These are phyloP conservation scores for Schizochytrium sp. DNA, from an alignment of 108 stramenopile species.

Conservation along the genomic window DNA sequence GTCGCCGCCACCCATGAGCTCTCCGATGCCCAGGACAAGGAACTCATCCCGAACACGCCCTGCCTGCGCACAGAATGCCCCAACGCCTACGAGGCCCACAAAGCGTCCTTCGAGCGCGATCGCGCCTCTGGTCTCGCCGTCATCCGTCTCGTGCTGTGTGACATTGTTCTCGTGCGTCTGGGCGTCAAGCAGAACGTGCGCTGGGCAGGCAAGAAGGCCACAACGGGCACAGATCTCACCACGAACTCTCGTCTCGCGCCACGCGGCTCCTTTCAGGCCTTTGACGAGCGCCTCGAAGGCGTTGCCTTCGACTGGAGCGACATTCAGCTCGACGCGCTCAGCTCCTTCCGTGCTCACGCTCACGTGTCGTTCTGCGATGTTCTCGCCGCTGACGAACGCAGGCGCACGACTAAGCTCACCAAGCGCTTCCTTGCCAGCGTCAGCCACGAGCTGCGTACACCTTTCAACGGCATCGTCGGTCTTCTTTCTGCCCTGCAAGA, in stretches of 20 bases:
- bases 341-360: not conserved
- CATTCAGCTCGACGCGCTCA: not conserved
- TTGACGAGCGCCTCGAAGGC: not conserved
- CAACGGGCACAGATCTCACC: not conserved
- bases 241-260: not conserved
- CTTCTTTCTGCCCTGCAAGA: constrained; percentile 4
- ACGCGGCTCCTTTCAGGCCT: not conserved
- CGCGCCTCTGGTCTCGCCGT: not conserved
- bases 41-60: not conserved
- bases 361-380: not conserved
- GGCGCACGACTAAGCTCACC: not conserved
- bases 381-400: not conserved
- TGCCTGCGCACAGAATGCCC: not conserved
- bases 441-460: constrained; percentile 32
- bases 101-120: not conserved
- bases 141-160: not conserved
- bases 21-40: not conserved
- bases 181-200: not conserved
- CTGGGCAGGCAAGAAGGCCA: not conserved
- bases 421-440: constrained; percentile 22
- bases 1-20: not conserved
- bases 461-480: constrained; percentile 26
- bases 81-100: not conserved
- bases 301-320: not conserved
- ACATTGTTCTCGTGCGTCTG: not conserved